Evolutionary conservation across 257 asterid species (phyloP), one percentile per base, ranked within the genome.

Genomic region (Ligustrum vulgare): DNA sequence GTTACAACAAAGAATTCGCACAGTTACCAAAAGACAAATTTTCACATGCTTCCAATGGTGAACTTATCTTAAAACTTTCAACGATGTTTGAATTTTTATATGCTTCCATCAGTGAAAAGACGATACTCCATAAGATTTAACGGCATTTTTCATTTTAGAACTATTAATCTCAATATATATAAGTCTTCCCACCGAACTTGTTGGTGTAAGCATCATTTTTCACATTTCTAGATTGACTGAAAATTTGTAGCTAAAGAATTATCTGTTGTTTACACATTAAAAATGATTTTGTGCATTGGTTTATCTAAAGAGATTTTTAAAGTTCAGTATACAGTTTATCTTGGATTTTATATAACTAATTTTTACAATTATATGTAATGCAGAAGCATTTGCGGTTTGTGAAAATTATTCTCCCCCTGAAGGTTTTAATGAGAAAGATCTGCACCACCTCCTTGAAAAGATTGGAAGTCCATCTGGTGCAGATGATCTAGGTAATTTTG

Each of bases 351-450:
- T 69, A n/a, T 66, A 62, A 23, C 23, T 51, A 18, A 51, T 51
- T 3, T 60, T 60, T 25, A 69, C 65, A n/a, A 23, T 49, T 78
- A 16, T 65, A 25, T 76, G 31, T 74, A 43, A 69, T 74, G 45
- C 94, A 95, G 98, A 95, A 93, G 99, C 99, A 77, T 95, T 95
- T 83, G 94, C 91, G 22, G 97, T 95, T 64, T 93, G 98, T 69
- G 98, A 95, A 82, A 90, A 93, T 70, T 93, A 95, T 87, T 87
- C 97, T 0, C 99, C 98, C 43, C 98, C 97, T 1, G 96, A 89
- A 75, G 99, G 97, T 77, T 95, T 93, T 77, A 91, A 86, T 20
- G 96, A 91, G 81, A 91, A 93, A 81, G 97, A 91, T 83, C 82
- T 95, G 66, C 91, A 88, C 77, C 94, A 84, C 58, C 97, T 93